Evolutionary conservation across 331 rosid species (phyloP).

Genomic region (Prunus yedoensis): DNA sequence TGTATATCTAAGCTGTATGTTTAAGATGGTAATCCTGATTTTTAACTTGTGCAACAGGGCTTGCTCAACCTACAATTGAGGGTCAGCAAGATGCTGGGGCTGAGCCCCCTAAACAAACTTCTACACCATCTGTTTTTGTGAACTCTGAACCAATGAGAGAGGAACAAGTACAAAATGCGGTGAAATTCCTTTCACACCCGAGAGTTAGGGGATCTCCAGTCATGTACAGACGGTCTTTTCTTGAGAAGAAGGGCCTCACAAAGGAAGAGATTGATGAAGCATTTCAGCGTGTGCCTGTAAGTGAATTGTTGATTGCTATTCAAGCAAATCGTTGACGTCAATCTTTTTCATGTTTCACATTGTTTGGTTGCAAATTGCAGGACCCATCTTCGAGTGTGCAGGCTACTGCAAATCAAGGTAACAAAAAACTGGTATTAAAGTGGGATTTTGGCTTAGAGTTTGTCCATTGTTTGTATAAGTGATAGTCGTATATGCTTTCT

Average conservation of each 20-base stretch:
- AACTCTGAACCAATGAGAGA: conserved; percentile 83
- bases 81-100: conserved; percentile 51
- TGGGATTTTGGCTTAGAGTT: conserved; percentile 15
- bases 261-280: conserved; percentile 99
- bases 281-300: conserved; percentile 83
- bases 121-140: conserved; percentile 64
- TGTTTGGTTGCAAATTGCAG: conserved; percentile 42
- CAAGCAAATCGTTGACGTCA: neutral
- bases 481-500: conserved; percentile 24
- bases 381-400: conserved; percentile 69
- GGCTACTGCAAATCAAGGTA: conserved; percentile 73
- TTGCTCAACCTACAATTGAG: conserved; percentile 38
- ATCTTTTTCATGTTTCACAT: conserved; percentile 6
- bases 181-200: conserved; percentile 89
- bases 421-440: conserved; percentile 8
- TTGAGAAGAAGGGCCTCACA: conserved; percentile 94
- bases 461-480: conserved; percentile 2
- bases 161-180: conserved; percentile 92
- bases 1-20: neutral
- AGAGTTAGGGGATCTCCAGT: conserved; percentile 92
- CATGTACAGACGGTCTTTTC: conserved; percentile 76
- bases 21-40: conserved; percentile 11
- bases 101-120: conserved; percentile 47
- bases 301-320: conserved; percentile 17
- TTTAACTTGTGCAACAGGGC: conserved; percentile 37